Percentiles rank a stretch among this genome's conserved stretches.
phyloP scores from a whole-genome alignment of 1,139 yeast species.

The Taiozyma sp. region DNA sequence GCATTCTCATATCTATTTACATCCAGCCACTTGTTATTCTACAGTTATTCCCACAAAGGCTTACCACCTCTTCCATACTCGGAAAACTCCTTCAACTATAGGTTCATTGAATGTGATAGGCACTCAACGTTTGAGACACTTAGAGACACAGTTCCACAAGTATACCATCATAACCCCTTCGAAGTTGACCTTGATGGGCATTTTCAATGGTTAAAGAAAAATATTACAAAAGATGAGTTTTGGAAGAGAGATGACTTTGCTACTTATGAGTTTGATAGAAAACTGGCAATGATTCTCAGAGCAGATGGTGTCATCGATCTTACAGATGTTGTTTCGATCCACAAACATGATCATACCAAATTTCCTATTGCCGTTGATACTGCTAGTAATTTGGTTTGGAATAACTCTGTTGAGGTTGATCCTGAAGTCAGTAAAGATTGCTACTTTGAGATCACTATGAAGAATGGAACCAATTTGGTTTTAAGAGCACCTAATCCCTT shows the following conservation, averaged over 20 bases:
- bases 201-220: conserved; percentile 53
- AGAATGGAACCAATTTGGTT: conserved; percentile 41
- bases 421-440: conserved; percentile 14
- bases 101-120: not conserved
- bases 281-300: conserved; percentile 47
- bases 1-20: conserved; percentile 61
- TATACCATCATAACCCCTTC: conserved; percentile 48
- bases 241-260: conserved; percentile 50
- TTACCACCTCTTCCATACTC: conserved; percentile 54
- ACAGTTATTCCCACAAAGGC: conserved; percentile 48
- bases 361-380: conserved; percentile 27
- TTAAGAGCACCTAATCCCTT: conserved; percentile 50
- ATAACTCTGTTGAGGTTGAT: conserved; percentile 12
- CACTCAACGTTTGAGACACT: not conserved
- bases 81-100: conserved; percentile 3
- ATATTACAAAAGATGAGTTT: conserved; percentile 34
- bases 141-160: conserved; percentile 26
- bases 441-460: conserved; percentile 48
- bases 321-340: conserved; percentile 38
- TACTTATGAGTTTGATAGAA: conserved; percentile 55
- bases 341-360: conserved; percentile 24
- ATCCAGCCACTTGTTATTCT: conserved; percentile 54
- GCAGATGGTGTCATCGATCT: conserved; percentile 63
- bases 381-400: conserved; percentile 44
- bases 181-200: conserved; percentile 43